Evolutionary conservation across 169 alveolate species (phyloP).

Genomic region (Cryptosporidium tyzzeri): DNA sequence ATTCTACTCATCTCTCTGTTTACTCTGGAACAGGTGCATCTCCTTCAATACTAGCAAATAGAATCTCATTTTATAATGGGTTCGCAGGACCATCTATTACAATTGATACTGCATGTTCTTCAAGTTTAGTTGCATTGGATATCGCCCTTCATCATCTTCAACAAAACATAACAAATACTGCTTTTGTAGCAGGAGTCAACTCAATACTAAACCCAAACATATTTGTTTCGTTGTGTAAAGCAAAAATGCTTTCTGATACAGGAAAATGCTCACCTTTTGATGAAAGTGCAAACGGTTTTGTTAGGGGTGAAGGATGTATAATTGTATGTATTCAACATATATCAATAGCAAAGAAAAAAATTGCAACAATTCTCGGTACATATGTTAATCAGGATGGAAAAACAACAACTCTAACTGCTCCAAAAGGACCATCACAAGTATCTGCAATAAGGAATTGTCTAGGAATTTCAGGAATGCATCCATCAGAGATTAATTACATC

Average conservation of each 20-base stretch:
- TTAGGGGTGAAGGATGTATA: slow-evolving; percentile 73
- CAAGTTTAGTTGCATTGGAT: slow-evolving; percentile 84
- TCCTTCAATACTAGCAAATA: slow-evolving; percentile 81
- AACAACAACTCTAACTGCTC: slow-evolving; percentile 76
- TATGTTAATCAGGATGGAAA: slow-evolving; percentile 74
- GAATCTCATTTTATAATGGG: slow-evolving; percentile 81
- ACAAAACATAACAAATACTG: slow-evolving; percentile 5
- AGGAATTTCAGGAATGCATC: slow-evolving; percentile 24
- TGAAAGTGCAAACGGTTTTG: slow-evolving; percentile 64
- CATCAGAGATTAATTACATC: slow-evolving; percentile 44
- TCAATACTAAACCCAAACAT: slow-evolving; percentile 48
- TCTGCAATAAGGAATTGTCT: slow-evolving; percentile 41
- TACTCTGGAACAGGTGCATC: slow-evolving; percentile 81
- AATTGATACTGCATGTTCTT: slow-evolving; percentile 86
- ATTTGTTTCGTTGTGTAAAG: slow-evolving; percentile 52
- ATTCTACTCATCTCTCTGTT: slow-evolving; percentile 37
- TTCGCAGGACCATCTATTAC: slow-evolving; percentile 83
- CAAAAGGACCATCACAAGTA: slow-evolving; percentile 70
- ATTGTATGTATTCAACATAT: slow-evolving; percentile 25
- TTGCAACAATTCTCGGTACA: slow-evolving; percentile 65
- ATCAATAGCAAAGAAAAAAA: slow-evolving; percentile 39
- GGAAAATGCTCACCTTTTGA: slow-evolving; percentile 71
- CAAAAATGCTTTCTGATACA: slow-evolving; percentile 57
- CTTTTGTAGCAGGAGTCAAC: slow-evolving; percentile 60
- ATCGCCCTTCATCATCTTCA: slow-evolving; percentile 39